phyloP scores from a whole-genome alignment of 106 monocot genomes.

The Dendrobium chrysotoxum region DNA sequence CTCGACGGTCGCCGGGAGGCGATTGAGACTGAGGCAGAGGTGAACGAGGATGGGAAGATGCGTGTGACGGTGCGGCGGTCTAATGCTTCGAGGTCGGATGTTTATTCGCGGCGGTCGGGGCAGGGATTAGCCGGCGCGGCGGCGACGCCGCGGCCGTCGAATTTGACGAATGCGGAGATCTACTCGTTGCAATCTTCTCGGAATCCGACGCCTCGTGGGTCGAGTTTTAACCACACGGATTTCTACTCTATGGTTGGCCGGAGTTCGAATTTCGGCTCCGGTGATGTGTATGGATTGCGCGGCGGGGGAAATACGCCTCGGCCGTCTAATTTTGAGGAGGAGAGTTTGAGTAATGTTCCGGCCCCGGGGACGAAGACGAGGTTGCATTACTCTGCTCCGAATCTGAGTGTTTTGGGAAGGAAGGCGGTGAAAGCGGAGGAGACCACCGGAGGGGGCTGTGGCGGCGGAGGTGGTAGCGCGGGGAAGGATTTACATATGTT shows the following conservation, averaged over 20 bases:
- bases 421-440: background rate
- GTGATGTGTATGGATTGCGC: background rate
- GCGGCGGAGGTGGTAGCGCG: conserved; percentile 17
- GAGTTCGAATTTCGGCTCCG: conserved; percentile 18
- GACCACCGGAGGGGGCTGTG: background rate
- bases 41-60: conserved; percentile 75
- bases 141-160: background rate
- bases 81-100: conserved; percentile 83
- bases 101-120: conserved; percentile 67
- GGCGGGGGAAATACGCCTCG: conserved; percentile 43
- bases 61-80: conserved; percentile 79
- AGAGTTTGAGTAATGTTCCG: conserved; percentile 4
- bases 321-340: conserved; percentile 76
- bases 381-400: conserved; percentile 32
- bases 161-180: conserved; percentile 60
- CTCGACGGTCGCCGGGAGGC: conserved; percentile 59
- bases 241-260: conserved; percentile 40
- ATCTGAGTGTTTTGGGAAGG: conserved; percentile 16
- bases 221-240: conserved; percentile 57
- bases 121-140: conserved; percentile 1
- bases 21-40: conserved; percentile 59
- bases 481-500: conserved; percentile 88
- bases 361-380: background rate
- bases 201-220: conserved; percentile 53
- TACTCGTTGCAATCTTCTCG: conserved; percentile 59